Base-by-base conservation (phyloP, 495 filamentous ascomycete species). In the Pseudoneurospora amorphoporcata region DNA sequence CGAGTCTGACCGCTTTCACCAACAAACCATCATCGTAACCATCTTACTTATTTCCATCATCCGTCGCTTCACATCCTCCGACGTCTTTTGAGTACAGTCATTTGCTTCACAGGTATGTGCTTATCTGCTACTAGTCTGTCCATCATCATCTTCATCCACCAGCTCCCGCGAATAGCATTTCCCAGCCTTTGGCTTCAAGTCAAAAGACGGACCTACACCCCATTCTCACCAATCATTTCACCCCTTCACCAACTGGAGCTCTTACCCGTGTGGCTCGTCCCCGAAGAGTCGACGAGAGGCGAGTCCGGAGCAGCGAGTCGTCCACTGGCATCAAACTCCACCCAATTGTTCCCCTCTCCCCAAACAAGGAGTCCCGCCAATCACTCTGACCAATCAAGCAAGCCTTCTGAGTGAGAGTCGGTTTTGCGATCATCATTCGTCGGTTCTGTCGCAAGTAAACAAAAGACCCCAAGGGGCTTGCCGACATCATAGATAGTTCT, bases 201-300 rank as follows among this genome's bases (percentile, higher is more conserved):
- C 39, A 65, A 69, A 77, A 73, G 76, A 65, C 72, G 39, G 68
- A 68, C 68, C 69, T 37, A 73, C 73, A 61, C 71, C 58, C n/a
- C 68, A 74, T 68, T 80, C 75, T 79, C 79, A 77, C 79, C 80
- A 79, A 80, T 81, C 78, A 81, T 81, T 79, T 79, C 73, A 79
- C 79, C 78, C 69, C 76, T 76, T 72, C 72, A n/a, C 70, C 43
- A 73, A 74, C 77, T 73, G 71, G 79, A 77, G 79, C 80, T 79
- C 53, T 65, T 65, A 35, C 53, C 53, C 29, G 79, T 81, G 80
- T 81, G 80, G 80, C 79, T 73, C 79, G 75, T 68, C 40, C 40
- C 47, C 53, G 53, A 65, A 65, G 23, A 23, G 8, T 65, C 53
- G 29, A 65, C 53, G 14, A 65, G 53, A 65, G 53, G 32, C 53